Conservation (phyloP, 176 grass and related monocot species). For the Musa schizocarpa region DNA sequence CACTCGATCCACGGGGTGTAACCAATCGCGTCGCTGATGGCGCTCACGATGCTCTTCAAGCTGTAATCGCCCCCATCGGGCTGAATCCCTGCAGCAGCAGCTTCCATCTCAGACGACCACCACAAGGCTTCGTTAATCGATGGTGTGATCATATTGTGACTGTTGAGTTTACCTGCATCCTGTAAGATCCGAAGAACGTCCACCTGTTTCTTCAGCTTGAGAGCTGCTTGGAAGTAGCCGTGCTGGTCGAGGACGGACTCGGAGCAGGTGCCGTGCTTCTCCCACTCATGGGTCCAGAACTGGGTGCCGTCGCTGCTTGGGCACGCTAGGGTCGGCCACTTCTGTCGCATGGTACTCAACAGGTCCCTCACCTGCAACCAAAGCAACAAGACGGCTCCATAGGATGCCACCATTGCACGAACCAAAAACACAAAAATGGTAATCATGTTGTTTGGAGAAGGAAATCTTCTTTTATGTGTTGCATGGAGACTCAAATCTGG, state of each 20-base stretch:
- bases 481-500: too few relatives aligned
- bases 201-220: constrained; percentile 39
- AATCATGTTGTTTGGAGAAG: too few relatives aligned
- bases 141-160: too few relatives aligned
- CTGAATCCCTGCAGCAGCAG: constrained; percentile 21
- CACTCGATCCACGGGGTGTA: constrained; percentile 45
- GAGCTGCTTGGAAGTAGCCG: constrained; percentile 60
- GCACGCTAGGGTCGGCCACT: constrained; percentile 83
- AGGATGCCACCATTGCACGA: too few relatives aligned
- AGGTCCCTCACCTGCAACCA: constrained; percentile 52
- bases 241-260: constrained; percentile 49
- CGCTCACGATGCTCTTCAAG: constrained; percentile 28
- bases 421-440: too few relatives aligned
- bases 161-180: constrained; percentile 20
- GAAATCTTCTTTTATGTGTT: too few relatives aligned
- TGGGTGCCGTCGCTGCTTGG: constrained; percentile 43
- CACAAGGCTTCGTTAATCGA: too few relatives aligned
- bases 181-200: constrained; percentile 35
- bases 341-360: constrained; percentile 26
- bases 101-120: too few relatives aligned
- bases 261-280: constrained; percentile 92
- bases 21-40: constrained; percentile 32
- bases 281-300: constrained; percentile 90
- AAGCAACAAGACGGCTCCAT: too few relatives aligned
- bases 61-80: constrained; percentile 34